Base-by-base conservation (phyloP, 1,284 basidiomycete species). In the Trichosporon ovoides region DNA sequence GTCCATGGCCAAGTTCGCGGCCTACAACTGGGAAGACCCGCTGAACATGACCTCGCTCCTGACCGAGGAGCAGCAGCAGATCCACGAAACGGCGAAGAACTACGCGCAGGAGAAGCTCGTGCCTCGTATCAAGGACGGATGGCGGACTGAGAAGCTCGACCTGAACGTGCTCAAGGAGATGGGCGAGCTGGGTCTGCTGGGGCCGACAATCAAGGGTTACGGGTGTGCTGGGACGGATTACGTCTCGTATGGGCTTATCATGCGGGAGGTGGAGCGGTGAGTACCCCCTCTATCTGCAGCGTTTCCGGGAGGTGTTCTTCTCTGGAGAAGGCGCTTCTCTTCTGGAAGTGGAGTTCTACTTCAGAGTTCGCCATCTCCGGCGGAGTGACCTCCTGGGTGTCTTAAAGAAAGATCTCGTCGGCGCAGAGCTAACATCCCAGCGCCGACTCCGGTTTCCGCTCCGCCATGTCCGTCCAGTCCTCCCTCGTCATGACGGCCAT, bases 401-500 rank as follows among this genome's bases (percentile, higher is more conserved):
- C n/a, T n/a, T n/a, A n/a, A n/a, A n/a, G n/a, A n/a, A n/a, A n/a
- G n/a, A n/a, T n/a, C n/a, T n/a, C n/a, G n/a, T n/a, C n/a, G n/a
- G n/a, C n/a, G n/a, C n/a, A n/a, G n/a, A n/a, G n/a, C n/a, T n/a
- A n/a, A n/a, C n/a, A n/a, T n/a, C n/a, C 11, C 63, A 90, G 89
- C 54, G 86, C 98, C 36, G 95, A 98, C 75, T 96, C 92, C 1
- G 95, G 95, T 3, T 98, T 95, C 73, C 86, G 94, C 33, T 93
- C 89, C 6, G 95, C 88, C 18, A 88, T 94, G 73, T 94, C 90
- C 24, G 95, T 98, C 2, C 94, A 98, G 75, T 91, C 89, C 0
- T 94, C 91, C 14, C 57, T 98, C 36, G 91, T 95, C n/a, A 98
- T 98, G 94, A 91, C 95, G 71, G 92, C 94, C 4, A 96, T 98